phyloP scores from a whole-genome alignment of 2,329 filamentous ascomycete genomes.

The Trichophyton verrucosum region DNA sequence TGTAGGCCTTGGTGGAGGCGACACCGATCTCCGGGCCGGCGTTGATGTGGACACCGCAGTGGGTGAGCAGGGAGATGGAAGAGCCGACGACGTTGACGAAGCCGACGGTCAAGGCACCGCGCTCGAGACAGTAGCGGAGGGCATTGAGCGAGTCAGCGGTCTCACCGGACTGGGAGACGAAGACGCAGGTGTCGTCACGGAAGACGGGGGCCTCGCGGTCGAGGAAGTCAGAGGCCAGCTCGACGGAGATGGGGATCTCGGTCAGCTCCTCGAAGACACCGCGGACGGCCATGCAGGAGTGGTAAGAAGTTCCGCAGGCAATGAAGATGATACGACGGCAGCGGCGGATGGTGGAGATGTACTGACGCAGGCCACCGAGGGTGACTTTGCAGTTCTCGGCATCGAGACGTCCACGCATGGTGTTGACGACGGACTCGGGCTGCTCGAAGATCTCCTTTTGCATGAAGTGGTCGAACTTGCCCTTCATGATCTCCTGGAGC shows the following conservation, averaged over 20 bases:
- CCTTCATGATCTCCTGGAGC: constrained; percentile 99
- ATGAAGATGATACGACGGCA: constrained; percentile 98
- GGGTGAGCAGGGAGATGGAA: constrained; percentile 94
- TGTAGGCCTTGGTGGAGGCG: constrained; percentile 98
- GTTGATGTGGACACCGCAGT: constrained; percentile 99
- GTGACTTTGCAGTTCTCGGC: constrained; percentile 88
- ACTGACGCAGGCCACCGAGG: constrained; percentile 87
- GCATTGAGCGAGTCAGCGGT: constrained; percentile 96
- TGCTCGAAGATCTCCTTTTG: constrained; percentile 99
- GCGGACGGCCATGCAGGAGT: constrained; percentile 98
- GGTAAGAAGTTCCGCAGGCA: constrained; percentile 94
- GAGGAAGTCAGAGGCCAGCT: constrained; percentile 95
- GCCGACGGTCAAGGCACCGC: constrained; percentile 90
- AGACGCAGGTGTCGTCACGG: constrained; percentile 97
- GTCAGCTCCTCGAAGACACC: constrained; percentile 96
- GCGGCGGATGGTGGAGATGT: constrained; percentile 90
- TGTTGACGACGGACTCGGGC: constrained; percentile 98
- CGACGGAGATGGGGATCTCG: constrained; percentile 93
- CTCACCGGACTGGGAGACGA: constrained; percentile 97
- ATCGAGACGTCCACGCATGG: constrained; percentile 97
- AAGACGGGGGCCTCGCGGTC: constrained; percentile 94
- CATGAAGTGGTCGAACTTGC: constrained; percentile 99
- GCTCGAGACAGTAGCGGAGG: constrained; percentile 93
- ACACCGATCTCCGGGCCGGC: constrained; percentile 98
- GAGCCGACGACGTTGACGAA: constrained; percentile 98